Conservation (phyloP, 768 basidiomycete species). For the Solioccasus polychromus region DNA sequence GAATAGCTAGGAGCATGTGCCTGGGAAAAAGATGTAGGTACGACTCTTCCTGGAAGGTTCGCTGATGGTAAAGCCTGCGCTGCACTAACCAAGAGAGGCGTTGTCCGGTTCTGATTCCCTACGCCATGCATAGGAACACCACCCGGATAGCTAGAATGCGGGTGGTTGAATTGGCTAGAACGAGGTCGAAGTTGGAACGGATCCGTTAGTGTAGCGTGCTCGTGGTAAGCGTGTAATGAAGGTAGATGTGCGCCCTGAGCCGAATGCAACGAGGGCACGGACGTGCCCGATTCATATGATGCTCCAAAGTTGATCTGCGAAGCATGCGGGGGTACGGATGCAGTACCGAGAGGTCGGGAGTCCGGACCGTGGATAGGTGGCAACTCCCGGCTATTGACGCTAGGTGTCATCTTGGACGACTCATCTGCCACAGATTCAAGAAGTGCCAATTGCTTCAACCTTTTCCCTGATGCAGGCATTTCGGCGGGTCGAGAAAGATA, state of each 20-base stretch:
- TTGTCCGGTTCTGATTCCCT: conserved; percentile 16
- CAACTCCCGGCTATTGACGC: conserved; percentile 27
- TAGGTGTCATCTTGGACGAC: conserved; percentile 60
- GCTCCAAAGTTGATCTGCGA: conserved; percentile 23
- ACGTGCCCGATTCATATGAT: conserved; percentile 35
- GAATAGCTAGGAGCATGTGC: conserved; percentile 18
- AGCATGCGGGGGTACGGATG: conserved; percentile 29
- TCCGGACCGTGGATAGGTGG: conserved; percentile 10
- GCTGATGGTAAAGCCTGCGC: conserved; percentile 3
- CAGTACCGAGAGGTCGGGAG: conserved; percentile 10
- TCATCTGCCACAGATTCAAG: conserved; percentile 72
- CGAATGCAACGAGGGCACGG: conserved; percentile 6
- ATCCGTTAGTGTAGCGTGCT: conserved; percentile 17
- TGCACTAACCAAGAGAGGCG: conserved; percentile 9
- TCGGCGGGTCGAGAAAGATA: conserved; percentile 58
- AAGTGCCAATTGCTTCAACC: conserved; percentile 66
- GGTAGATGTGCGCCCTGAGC: conserved; percentile 6
- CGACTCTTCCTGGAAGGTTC: conserved; percentile 4
- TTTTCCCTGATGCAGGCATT: conserved; percentile 57
- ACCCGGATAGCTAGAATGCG: conserved; percentile 13
- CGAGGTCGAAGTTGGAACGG: conserved; percentile 47
- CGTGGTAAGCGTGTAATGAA: conserved; percentile 3
- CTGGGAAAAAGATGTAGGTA: conserved; percentile 14
- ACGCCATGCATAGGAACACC: conserved; percentile 7
- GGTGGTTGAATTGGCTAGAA: conserved; percentile 45